Evolutionary conservation across 2,329 filamentous ascomycete species (phyloP).

Genomic region (Harringtonia lauricola): DNA sequence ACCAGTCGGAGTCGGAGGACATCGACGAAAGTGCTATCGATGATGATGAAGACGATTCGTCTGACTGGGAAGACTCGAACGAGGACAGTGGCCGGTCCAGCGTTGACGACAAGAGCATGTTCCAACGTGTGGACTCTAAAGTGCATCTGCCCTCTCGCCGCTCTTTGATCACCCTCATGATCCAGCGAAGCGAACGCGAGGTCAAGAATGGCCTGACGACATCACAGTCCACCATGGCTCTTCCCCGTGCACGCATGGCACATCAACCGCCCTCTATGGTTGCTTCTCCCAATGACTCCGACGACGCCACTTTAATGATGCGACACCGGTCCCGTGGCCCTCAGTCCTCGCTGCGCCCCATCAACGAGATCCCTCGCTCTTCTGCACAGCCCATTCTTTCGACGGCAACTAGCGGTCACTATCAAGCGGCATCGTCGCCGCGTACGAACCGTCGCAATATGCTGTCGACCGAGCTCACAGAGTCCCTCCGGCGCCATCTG

Average conservation of each 20-base stretch:
- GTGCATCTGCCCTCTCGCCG: constrained; percentile 74
- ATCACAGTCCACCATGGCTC: constrained; percentile 55
- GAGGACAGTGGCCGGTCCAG: constrained; percentile 77
- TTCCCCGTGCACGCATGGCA: constrained; percentile 49
- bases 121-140: constrained; percentile 84
- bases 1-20: constrained; percentile 54
- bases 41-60: constrained; percentile 68
- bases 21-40: constrained; percentile 75
- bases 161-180: constrained; percentile 81
- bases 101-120: constrained; percentile 67
- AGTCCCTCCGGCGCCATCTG: constrained; percentile 82
- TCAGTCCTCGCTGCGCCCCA: constrained; percentile 37
- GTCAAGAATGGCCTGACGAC: constrained; percentile 58
- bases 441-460: constrained; percentile 90
- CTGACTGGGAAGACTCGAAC: constrained; percentile 53
- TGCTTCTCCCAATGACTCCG: constrained; percentile 45
- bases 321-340: constrained; percentile 35
- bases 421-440: constrained; percentile 74
- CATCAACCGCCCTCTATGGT: constrained; percentile 32
- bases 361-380: constrained; percentile 55
- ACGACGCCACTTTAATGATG: constrained; percentile 53
- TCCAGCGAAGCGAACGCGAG: constrained; percentile 66
- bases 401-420: constrained; percentile 50
- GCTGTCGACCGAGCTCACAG: constrained; percentile 87
- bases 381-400: constrained; percentile 67